These are phyloP conservation scores for Sarocladiaceae sp. DNA, from an alignment of 2,329 filamentous ascomycete species.

Conservation along the genomic window DNA sequence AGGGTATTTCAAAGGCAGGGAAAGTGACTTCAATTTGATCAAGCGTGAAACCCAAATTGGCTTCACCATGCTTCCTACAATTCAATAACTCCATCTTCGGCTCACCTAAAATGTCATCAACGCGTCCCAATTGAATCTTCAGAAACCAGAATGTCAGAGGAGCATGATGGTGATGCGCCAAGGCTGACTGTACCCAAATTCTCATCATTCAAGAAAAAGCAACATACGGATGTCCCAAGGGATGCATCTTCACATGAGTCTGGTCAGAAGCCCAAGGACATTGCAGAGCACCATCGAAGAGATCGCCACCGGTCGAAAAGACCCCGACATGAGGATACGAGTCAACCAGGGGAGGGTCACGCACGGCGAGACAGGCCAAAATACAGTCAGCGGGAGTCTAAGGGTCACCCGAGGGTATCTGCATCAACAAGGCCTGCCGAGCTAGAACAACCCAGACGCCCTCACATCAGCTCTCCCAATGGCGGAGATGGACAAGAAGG, in stretches of 20 bases:
- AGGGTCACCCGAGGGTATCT: not conserved
- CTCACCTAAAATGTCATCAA: not conserved
- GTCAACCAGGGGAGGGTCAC: not conserved
- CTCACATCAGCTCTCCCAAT: not conserved
- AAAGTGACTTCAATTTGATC: no score
- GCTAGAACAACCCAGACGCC: not conserved
- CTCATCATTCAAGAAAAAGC: conserved; percentile 60
- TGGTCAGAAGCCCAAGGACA: not conserved
- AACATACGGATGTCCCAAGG: conserved; percentile 30
- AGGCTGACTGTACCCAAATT: conserved; percentile 59
- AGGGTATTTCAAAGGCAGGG: no score
- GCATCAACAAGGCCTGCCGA: no score
- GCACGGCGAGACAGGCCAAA: not conserved
- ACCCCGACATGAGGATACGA: not conserved
- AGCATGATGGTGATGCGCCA: conserved; percentile 19
- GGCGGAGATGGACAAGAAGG: not conserved
- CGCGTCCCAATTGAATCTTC: not conserved
- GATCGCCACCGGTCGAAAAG: conserved; percentile 13
- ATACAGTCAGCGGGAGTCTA: not conserved
- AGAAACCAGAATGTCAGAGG: not conserved
- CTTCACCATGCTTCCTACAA: no score
- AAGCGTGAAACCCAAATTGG: no score
- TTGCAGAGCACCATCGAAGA: conserved; percentile 6
- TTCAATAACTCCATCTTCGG: not conserved
- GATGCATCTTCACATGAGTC: conserved; percentile 13